Conservation (phyloP, 495 filamentous ascomycete genomes). For the Patellaria atrata region DNA sequence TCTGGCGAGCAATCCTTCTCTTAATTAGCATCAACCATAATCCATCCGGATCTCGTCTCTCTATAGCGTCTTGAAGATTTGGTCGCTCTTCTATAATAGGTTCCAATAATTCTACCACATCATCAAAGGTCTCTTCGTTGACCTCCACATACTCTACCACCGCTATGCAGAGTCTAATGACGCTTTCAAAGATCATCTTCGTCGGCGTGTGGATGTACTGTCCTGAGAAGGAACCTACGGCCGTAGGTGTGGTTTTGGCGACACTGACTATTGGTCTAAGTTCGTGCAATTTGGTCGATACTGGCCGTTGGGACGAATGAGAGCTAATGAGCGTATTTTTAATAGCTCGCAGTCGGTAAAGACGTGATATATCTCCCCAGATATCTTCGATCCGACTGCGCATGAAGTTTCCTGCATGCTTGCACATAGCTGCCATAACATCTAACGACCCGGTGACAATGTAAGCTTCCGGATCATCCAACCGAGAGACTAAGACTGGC, state of each 20-base stretch:
- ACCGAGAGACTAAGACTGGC: conserved; percentile 56
- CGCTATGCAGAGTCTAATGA: conserved; percentile 36
- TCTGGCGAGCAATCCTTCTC: too few species aligned
- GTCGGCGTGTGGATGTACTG: conserved; percentile 36
- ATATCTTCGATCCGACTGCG: conserved; percentile 50
- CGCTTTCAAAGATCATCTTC: conserved; percentile 43
- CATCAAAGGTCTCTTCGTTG: conserved; percentile 51
- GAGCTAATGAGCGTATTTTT: too few species aligned
- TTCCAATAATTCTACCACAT: conserved; percentile 45
- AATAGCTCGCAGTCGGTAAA: conserved; percentile 12
- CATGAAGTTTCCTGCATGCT: conserved; percentile 68
- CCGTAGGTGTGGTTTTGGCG: not conserved
- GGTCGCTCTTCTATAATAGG: conserved; percentile 32
- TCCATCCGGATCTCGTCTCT: conserved; percentile 50
- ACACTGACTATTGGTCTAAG: too few species aligned
- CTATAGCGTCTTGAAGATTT: conserved; percentile 40
- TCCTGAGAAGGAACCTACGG: conserved; percentile 1
- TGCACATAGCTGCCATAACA: conserved; percentile 46
- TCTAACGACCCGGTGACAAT: conserved; percentile 56
- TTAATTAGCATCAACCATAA: conserved; percentile 43
- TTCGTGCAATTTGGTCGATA: too few species aligned
- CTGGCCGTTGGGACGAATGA: too few species aligned
- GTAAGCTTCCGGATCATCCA: conserved; percentile 62
- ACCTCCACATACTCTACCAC: conserved; percentile 44
- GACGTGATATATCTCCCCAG: conserved; percentile 45